A percentile compares a stretch with the other conserved stretches of the same genome.
phyloP scores from a whole-genome alignment of 768 basidiomycete species.

The Ramaria sp. region DNA sequence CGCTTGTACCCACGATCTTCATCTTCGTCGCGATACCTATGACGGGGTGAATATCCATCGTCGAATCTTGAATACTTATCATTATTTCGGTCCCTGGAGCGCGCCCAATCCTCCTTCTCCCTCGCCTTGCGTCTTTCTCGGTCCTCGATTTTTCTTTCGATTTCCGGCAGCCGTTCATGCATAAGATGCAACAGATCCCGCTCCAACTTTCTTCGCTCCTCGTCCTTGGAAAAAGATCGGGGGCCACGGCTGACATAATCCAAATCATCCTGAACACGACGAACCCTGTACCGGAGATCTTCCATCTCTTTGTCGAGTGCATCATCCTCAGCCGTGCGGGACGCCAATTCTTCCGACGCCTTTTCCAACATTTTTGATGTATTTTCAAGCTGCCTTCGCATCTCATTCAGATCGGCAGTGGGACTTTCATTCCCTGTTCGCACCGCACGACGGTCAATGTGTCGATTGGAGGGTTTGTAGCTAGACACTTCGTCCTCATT shows the following conservation, averaged over 20 bases:
- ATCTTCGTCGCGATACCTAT: conserved; percentile 38
- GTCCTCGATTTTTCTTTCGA: conserved; percentile 76
- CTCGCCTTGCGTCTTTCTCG: conserved; percentile 64
- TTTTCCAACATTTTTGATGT: conserved; percentile 75
- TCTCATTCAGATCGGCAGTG: conserved; percentile 65
- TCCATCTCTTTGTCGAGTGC: conserved; percentile 84
- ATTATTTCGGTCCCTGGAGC: conserved; percentile 78
- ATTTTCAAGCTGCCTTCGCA: conserved; percentile 73
- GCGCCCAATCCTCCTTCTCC: conserved; percentile 68
- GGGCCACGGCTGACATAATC: conserved; percentile 77
- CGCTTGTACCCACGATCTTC: conserved; percentile 17
- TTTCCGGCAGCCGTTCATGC: conserved; percentile 86
- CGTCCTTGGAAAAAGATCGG: conserved; percentile 60
- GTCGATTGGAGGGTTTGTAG: conserved; percentile 74
- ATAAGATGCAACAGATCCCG: conserved; percentile 74
- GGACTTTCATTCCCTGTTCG: conserved; percentile 62
- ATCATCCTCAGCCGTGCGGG: conserved; percentile 71
- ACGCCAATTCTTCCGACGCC: conserved; percentile 48
- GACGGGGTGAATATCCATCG: conserved; percentile 20
- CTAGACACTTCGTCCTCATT: conserved; percentile 46
- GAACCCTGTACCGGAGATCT: conserved; percentile 75
- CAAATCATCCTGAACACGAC: conserved; percentile 82
- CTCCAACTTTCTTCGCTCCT: conserved; percentile 79
- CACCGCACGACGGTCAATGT: conserved; percentile 76
- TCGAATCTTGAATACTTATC: conserved; percentile 45